These are phyloP conservation scores for Saturnispora quitensis DNA, from an alignment of 805 yeast species.

Conservation along the genomic window DNA sequence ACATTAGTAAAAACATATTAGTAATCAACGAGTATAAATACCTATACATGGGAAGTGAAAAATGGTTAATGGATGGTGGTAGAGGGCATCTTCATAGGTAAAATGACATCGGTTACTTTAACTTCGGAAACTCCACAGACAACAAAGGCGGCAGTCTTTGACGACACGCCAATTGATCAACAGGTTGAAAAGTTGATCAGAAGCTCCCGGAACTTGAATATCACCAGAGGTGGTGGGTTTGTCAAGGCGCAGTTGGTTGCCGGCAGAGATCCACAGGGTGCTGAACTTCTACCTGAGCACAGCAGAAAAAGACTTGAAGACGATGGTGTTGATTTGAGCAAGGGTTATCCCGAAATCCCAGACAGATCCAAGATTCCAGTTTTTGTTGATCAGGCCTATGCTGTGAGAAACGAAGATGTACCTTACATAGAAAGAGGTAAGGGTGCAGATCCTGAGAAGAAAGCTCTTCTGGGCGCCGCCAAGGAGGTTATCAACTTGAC, in stretches of 20 bases:
- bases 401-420: slow-evolving; percentile 27
- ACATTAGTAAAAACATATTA: not conserved
- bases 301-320: slow-evolving; percentile 27
- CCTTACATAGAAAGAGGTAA: slow-evolving; percentile 29
- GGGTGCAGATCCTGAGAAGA: slow-evolving; percentile 34
- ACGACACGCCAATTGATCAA: slow-evolving; percentile 12
- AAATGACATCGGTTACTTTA: not conserved
- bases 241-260: not conserved
- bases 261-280: slow-evolving; percentile 16
- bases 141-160: slow-evolving; percentile 1
- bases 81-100: not conserved
- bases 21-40: not conserved
- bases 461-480: slow-evolving; percentile 33
- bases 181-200: slow-evolving; percentile 13
- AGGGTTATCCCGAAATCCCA: slow-evolving; percentile 35
- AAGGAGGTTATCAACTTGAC: slow-evolving; percentile 35
- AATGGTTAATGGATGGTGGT: accelerated
- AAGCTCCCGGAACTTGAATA: slow-evolving; percentile 5
- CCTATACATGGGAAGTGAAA: not conserved
- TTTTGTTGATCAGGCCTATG: slow-evolving; percentile 34
- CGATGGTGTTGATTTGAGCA: slow-evolving; percentile 28
- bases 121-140: not conserved
- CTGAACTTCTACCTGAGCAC: slow-evolving; percentile 21
- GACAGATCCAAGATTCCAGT: slow-evolving; percentile 26
- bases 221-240: slow-evolving; percentile 4